Evolutionary conservation across 495 filamentous ascomycete genomes (phyloP), one percentile per base, ranked within the genome.

Genomic region (Aspergillus avenaceus): DNA sequence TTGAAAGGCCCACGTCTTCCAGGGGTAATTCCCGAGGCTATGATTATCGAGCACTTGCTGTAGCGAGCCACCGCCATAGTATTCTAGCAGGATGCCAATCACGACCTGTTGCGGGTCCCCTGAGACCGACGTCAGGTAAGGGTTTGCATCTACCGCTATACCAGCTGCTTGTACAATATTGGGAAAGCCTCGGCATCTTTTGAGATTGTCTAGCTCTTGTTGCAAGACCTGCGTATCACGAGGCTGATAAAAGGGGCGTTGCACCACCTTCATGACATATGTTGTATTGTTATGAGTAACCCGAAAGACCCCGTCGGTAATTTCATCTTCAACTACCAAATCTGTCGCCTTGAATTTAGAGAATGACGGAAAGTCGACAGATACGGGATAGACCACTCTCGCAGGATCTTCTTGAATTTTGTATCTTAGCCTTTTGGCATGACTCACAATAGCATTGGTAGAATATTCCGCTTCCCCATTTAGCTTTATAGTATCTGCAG

Each of bases 1-100:
- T 56, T 70, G 61, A 14, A 64, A 9, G 31, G 58, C 50, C 58
- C 56, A 69, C 27, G 32, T n/a, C 42, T 60, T 45, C 56, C 56
- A 60, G 32, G 28, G 0, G 26, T 49, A 53, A 37, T 55, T 23
- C 12, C n/a, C 29, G n/a, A 58, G 14, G 36, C 37, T 45, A 21
- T 54, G 4, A 37, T 58, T 49, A 16, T 16, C 19, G 9, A 64
- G 37, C 24, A 58, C 42, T 19, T 51, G 11, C 47, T 48, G 24
- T n/a, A 64, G 44, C 22, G 59, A 55, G 7, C 59, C 56, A 32
- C 59, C 59, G 28, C 44, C 22, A 38, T 58, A 52, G 16, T 26
- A 48, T 28, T 60, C 41, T 4, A 58, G 41, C 21, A 64, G 19
- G 44, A 61, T 55, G 9, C 55, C 56, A 38, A 21, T 54, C 4